Conservation (phyloP, 1,284 basidiomycete species). For the Ustilago crameri region DNA sequence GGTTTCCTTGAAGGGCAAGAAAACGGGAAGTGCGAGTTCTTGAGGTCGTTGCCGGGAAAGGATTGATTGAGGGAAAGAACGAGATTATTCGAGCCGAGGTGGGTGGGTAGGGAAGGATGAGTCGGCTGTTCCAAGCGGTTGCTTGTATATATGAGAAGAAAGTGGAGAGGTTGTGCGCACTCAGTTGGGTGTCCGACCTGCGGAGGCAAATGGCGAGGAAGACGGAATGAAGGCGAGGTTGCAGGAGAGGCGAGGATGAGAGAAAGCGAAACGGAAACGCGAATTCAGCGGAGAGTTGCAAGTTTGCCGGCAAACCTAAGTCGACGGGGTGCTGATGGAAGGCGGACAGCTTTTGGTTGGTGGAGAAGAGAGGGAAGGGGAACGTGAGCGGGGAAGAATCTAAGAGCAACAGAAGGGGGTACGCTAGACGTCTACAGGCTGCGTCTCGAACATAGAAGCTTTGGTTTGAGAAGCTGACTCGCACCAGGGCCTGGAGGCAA, state of each 20-base stretch:
- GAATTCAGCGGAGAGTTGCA: constrained; percentile 4
- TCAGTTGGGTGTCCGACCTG: constrained; percentile 1
- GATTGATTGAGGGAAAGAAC: not conserved
- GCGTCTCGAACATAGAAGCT: not conserved
- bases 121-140: not conserved
- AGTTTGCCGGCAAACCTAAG: constrained; percentile 19
- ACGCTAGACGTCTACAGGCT: too few relatives aligned
- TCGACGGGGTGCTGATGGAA: constrained; percentile 1
- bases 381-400: constrained; percentile 2
- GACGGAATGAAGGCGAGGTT: not conserved
- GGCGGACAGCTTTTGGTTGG: not conserved
- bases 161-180: constrained; percentile 4
- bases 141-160: constrained; percentile 10
- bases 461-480: not conserved
- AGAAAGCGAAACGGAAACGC: not conserved
- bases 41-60: not conserved
- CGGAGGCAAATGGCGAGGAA: not conserved
- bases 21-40: too few relatives aligned
- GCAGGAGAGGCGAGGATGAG: not conserved
- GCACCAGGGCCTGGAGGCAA: not conserved
- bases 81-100: not conserved
- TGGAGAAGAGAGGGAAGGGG: constrained; percentile 2
- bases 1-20: too few relatives aligned
- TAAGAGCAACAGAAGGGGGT: not conserved
- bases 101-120: not conserved